phyloP scores from a whole-genome alignment of 1,284 basidiomycete species.

The Ustilago trichophora region DNA sequence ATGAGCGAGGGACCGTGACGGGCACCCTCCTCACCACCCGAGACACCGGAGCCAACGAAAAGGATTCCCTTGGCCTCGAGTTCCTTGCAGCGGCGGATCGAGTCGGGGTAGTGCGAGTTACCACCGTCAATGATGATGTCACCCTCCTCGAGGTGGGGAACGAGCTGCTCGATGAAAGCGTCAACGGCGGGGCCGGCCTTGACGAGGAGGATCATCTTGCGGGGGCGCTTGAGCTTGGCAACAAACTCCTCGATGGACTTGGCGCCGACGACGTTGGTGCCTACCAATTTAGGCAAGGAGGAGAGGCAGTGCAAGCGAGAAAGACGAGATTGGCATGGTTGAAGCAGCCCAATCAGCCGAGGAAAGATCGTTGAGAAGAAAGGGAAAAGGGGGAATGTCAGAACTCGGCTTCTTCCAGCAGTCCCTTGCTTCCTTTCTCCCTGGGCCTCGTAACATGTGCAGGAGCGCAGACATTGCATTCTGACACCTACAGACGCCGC shows the following conservation, averaged over 20 bases:
- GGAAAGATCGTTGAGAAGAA: not conserved
- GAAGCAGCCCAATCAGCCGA: not conserved
- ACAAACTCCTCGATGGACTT: constrained; percentile 89
- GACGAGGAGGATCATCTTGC: constrained; percentile 93
- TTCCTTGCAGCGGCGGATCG: constrained; percentile 91
- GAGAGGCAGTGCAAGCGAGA: not conserved
- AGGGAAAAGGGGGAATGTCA: constrained; percentile 64
- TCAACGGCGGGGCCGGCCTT: constrained; percentile 74
- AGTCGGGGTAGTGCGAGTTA: constrained; percentile 99
- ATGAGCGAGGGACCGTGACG: constrained; percentile 97
- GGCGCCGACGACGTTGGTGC: constrained; percentile 92
- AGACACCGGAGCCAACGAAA: constrained; percentile 98
- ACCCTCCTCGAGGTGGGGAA: constrained; percentile 73
- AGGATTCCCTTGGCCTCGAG: constrained; percentile 93
- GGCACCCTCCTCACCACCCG: constrained; percentile 99
- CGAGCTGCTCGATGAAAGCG: constrained; percentile 72
- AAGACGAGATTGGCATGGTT: not conserved
- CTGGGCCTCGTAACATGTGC: not conserved
- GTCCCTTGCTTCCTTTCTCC: not conserved
- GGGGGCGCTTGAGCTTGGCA: constrained; percentile 71
- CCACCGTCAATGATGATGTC: constrained; percentile 99
- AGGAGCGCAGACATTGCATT: too few relatives aligned
- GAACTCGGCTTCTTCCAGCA: not conserved
- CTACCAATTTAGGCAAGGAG: constrained; percentile 63
- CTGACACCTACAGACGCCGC: not conserved